phyloP scores from a whole-genome alignment of 192 early-diverging fungal species.

The Polychytrium aggregatum region DNA sequence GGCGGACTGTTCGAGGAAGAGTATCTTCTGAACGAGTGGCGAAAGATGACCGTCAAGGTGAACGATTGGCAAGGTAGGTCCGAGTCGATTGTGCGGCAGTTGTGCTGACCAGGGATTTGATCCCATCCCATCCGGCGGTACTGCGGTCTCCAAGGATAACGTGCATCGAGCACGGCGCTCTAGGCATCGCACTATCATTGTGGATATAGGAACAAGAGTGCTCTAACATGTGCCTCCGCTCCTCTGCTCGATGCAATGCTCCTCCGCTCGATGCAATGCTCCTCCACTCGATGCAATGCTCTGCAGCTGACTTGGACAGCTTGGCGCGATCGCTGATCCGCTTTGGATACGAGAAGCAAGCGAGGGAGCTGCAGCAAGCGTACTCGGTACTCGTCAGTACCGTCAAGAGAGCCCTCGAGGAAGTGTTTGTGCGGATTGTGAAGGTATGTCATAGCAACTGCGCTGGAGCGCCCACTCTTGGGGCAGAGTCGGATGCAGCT shows the following conservation, averaged over 20 bases:
- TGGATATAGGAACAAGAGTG: conserved; percentile 1
- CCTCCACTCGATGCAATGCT: conserved; percentile 12
- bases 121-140: background rate
- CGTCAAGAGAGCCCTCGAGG: conserved; percentile 4
- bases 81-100: background rate
- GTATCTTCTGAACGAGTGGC: conserved; percentile 66
- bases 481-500: background rate
- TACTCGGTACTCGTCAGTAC: too few relatives aligned
- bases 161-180: conserved; percentile 4
- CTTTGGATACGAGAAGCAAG: too few relatives aligned
- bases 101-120: background rate
- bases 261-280: conserved; percentile 11
- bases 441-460: conserved; percentile 11
- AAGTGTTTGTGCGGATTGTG: conserved; percentile 7
- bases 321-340: too few relatives aligned
- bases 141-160: too few relatives aligned
- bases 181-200: conserved; percentile 14
- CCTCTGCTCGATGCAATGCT: conserved; percentile 4
- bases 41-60: conserved; percentile 43
- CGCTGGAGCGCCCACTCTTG: background rate
- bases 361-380: too few relatives aligned
- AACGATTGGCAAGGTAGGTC: conserved; percentile 41
- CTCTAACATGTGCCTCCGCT: background rate
- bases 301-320: too few relatives aligned
- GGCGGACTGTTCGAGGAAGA: conserved; percentile 85